phyloP scores from a whole-genome alignment of 768 basidiomycete genomes.

The Guyanaporus albipodus region DNA sequence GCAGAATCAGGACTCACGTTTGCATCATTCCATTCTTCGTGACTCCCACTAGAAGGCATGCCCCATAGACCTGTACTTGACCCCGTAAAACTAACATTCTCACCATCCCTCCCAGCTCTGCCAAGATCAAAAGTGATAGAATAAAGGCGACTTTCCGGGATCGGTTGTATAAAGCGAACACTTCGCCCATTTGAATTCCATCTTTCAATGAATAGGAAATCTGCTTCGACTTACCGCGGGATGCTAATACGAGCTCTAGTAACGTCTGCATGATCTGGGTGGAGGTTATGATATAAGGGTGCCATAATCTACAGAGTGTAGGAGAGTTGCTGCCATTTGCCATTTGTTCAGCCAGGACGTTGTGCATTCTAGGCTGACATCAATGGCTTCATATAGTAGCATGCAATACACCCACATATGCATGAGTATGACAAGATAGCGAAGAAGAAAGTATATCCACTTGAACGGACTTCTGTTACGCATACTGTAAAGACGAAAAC shows the following conservation, averaged over 20 bases:
- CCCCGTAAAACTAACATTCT: conserved; percentile 1
- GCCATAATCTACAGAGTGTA: conserved; percentile 12
- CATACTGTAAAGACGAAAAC: conserved; percentile 18
- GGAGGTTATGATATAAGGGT: background rate
- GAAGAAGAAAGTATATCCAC: conserved; percentile 27
- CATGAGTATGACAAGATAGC: conserved; percentile 14
- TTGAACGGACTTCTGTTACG: conserved; percentile 20
- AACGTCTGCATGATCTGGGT: conserved; percentile 6
- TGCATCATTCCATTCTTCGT: background rate
- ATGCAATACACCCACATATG: conserved; percentile 15
- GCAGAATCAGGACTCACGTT: background rate
- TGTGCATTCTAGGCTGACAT: conserved; percentile 19
- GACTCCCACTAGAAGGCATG: conserved; percentile 7
- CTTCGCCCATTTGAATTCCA: conserved; percentile 3
- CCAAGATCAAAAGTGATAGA: conserved; percentile 1
- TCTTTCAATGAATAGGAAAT: background rate
- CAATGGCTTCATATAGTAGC: too few relatives aligned
- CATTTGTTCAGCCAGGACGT: conserved; percentile 5
- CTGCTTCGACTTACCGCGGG: conserved; percentile 9
- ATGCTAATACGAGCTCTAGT: conserved; percentile 18
- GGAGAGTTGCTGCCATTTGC: conserved; percentile 10
- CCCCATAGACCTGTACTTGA: background rate
- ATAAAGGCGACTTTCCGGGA: conserved; percentile 10
- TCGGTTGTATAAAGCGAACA: conserved; percentile 19
- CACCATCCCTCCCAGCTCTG: background rate